Evolutionary conservation across 1,284 basidiomycete species (phyloP), one percentile per base, ranked within the genome.

Genomic region (Moesziomyces sp.): DNA sequence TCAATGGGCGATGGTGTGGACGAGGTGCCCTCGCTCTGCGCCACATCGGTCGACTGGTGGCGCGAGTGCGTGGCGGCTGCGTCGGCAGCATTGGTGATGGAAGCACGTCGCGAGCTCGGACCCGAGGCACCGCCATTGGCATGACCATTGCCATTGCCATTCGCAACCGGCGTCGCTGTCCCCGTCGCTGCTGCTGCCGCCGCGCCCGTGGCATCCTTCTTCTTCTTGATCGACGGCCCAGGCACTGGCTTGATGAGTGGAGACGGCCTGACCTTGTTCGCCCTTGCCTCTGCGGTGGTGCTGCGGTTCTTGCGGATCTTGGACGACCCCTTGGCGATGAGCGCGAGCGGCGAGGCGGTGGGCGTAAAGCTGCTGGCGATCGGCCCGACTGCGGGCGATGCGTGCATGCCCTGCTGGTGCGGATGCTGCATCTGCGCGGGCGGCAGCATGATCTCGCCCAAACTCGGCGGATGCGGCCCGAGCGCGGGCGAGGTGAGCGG

Each of bases 401-500:
- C 53, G 40, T 66, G 58, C 59, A 67, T 64, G 14, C 16, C 52
- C 40, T 66, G 58, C 5, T 83, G 83, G 50, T 85, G 84, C 73
- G 84, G 59, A 40, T 69, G 76, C 23, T 65, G 72, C 52, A 74
- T 21, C 33, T 72, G 78, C 28, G 74, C 67, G 52, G 64, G 67
- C 54, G 74, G 71, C 57, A 76, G 47, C 76, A 72, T 75, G 67
- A 77, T 58, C 53, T 74, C 57, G 70, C 66, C 26, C 9, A 74
- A 61, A n/a, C 77, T 78, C 19, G 76, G 76, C 28, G 76, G 62
- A 14, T 83, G 77, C 1, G 88, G 87, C 43, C 86, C 85, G 6
- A 89, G 84, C 0, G 88, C 88, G 0, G 88, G 89, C 7, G 88
- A 88, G 1, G 88, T 88, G 43, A 89, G 80, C 1, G 88, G 88